Evolutionary conservation across 306 rosid genomes (phyloP).

Genomic region (Prunus davidiana): DNA sequence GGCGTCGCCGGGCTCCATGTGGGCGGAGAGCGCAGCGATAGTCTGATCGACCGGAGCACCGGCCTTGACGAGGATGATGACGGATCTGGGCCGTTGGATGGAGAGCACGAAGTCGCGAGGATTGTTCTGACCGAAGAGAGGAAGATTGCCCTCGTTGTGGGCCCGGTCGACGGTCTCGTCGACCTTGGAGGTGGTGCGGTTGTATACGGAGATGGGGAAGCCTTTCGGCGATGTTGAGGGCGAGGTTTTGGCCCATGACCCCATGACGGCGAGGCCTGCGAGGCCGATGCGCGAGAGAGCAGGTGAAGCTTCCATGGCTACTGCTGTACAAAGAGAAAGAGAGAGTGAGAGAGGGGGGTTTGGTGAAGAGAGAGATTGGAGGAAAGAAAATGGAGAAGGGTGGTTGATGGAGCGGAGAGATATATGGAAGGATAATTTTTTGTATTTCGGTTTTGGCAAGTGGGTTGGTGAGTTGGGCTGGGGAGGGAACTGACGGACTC

Average conservation of each 20-base stretch:
- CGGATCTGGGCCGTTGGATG: conserved; percentile 80
- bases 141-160: conserved; percentile 59
- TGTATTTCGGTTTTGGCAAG: neutral
- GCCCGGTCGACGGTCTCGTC: conserved; percentile 90
- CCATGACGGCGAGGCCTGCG: conserved; percentile 95
- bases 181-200: conserved; percentile 79
- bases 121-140: conserved; percentile 61
- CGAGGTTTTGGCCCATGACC: conserved; percentile 99
- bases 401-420: neutral
- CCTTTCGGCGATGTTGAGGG: conserved; percentile 97
- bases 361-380: neutral
- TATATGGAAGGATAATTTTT: neutral
- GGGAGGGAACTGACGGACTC: conserved; percentile 59
- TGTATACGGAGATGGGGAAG: conserved; percentile 94
- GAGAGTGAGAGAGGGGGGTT: neutral
- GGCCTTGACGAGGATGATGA: conserved; percentile 91
- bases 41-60: conserved; percentile 91
- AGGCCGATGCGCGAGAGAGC: conserved; percentile 87
- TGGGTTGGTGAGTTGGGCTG: too few relatives aligned
- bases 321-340: neutral
- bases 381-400: neutral
- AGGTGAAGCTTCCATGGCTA: conserved; percentile 55
- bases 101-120: conserved; percentile 86
- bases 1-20: conserved; percentile 80
- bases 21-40: conserved; percentile 62